A percentile compares a stretch with the other conserved stretches of the same genome.
Evolutionary conservation across 164 flowering plant species (phyloP).

Genomic region (Magnolia sinica): DNA sequence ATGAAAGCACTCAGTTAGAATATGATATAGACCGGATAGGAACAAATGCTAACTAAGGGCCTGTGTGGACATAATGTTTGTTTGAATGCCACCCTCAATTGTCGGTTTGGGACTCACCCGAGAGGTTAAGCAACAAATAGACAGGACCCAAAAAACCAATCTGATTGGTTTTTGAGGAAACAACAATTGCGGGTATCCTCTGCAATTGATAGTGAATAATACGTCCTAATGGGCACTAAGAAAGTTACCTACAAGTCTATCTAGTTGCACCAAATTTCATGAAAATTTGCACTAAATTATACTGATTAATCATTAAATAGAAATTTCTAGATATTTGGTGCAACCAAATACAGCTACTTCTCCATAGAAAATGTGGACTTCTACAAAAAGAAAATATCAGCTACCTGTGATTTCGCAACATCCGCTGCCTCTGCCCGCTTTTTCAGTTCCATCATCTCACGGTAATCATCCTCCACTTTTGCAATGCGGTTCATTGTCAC

Average conservation of each 20-base stretch:
- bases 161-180: no score
- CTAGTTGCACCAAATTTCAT: no score
- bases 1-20: constrained; percentile 5
- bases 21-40: background rate
- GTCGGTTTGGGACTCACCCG: no score
- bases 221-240: no score
- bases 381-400: background rate
- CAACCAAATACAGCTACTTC: background rate
- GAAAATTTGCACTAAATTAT: no score
- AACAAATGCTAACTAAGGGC: background rate
- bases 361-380: background rate
- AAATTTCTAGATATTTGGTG: background rate
- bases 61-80: no score
- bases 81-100: no score
- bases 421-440: constrained; percentile 88
- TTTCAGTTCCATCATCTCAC: constrained; percentile 73
- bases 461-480: constrained; percentile 80
- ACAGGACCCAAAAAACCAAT: no score
- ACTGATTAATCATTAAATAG: background rate
- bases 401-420: constrained; percentile 80
- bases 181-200: no score
- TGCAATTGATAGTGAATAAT: no score
- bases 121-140: no score
- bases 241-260: no score
- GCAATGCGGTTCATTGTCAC: constrained; percentile 75